Evolutionary conservation across 176 grass and related monocot genomes (phyloP).

Genomic region (Ampelocalamus luodianensis): DNA sequence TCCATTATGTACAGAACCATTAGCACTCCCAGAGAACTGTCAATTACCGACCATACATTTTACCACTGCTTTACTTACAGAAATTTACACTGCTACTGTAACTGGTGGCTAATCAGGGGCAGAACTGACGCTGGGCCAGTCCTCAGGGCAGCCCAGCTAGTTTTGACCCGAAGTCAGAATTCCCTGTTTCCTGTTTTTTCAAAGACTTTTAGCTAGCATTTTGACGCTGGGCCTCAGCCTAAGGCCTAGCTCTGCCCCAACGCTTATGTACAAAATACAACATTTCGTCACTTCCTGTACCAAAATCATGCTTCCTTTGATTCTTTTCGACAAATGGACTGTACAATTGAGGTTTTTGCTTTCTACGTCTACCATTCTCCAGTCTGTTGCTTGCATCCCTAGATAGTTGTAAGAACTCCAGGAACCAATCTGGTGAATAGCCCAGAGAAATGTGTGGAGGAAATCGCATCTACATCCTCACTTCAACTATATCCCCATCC

Average conservation of each 20-base stretch:
- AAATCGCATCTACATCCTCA: slow-evolving; percentile 58
- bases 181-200: no score
- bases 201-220: no score
- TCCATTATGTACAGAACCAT: background rate
- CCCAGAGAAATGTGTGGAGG: slow-evolving; percentile 24
- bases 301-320: slow-evolving; percentile 20
- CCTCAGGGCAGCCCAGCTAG: no score
- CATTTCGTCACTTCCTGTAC: slow-evolving; percentile 27
- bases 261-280: slow-evolving; percentile 44
- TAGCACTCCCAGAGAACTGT: slow-evolving; percentile 12
- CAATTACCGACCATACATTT: background rate
- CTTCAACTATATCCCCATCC: slow-evolving; percentile 98
- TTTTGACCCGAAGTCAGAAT: no score
- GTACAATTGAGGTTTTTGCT: slow-evolving; percentile 45
- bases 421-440: slow-evolving; percentile 12
- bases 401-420: slow-evolving; percentile 33
- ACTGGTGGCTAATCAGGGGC: no score
- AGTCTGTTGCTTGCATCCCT: slow-evolving; percentile 1
- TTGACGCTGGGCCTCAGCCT: no score
- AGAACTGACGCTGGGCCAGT: no score
- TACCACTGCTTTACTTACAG: slow-evolving; percentile 16
- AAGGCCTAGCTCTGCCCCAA: no score
- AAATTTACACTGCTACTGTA: slow-evolving; percentile 28
- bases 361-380: slow-evolving; percentile 32
- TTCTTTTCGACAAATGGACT: slow-evolving; percentile 50